phyloP scores from a whole-genome alignment of 441 rosid genomes.

The Jatropha podagrica region DNA sequence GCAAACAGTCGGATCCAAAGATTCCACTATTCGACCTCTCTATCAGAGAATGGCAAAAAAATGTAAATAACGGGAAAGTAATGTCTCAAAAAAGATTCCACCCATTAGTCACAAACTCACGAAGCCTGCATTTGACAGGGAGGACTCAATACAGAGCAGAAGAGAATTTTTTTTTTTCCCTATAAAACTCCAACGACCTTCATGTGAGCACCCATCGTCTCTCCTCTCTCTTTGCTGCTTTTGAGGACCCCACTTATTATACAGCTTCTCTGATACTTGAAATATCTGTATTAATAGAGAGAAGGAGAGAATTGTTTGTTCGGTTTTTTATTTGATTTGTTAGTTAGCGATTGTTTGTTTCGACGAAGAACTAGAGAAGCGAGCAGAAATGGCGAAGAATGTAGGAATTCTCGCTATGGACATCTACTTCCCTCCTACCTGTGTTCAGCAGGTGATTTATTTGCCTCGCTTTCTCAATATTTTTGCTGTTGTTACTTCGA shows the following conservation, averaged over 20 bases:
- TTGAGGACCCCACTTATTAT: not conserved
- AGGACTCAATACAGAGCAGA: not conserved
- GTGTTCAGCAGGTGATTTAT: slow-evolving; percentile 71
- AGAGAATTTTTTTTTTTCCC: not conserved
- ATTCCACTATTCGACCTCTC: not conserved
- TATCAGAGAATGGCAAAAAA: not conserved
- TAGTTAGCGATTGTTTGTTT: not conserved
- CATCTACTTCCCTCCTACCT: slow-evolving; percentile 96
- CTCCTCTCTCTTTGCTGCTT: slow-evolving; percentile 5
- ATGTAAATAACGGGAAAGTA: not conserved
- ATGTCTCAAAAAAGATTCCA: not conserved
- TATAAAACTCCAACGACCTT: slow-evolving; percentile 22
- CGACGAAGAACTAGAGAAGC: not conserved
- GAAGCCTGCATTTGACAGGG: slow-evolving; percentile 6
- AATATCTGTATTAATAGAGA: not conserved
- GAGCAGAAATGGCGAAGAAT: slow-evolving; percentile 76
- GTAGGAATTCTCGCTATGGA: slow-evolving; percentile 94
- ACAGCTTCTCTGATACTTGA: not conserved
- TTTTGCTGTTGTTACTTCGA: not conserved
- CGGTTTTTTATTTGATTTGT: not conserved
- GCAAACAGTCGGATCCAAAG: not conserved
- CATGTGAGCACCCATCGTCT: slow-evolving; percentile 11
- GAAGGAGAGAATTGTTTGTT: not conserved
- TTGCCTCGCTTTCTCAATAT: not conserved
- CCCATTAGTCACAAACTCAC: not conserved